phyloP scores from a whole-genome alignment of 2,329 filamentous ascomycete genomes.

The Penicillium thymicola region DNA sequence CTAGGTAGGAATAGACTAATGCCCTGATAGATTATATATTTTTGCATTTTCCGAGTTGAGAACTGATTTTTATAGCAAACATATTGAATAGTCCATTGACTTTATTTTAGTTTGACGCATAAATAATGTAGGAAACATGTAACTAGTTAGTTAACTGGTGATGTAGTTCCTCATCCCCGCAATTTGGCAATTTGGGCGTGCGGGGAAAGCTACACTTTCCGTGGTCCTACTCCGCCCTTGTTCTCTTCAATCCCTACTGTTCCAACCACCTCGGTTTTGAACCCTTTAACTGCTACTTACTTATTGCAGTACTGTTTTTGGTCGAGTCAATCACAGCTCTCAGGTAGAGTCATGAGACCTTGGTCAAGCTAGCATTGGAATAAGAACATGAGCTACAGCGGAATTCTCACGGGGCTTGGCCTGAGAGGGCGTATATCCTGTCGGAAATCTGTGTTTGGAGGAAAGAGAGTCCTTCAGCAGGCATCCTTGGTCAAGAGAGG shows the following conservation, averaged over 20 bases:
- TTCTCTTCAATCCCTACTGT: background rate
- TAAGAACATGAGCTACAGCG: conserved; percentile 15
- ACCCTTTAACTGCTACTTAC: too few relatives aligned
- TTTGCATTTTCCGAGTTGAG: background rate
- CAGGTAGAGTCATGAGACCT: conserved; percentile 9
- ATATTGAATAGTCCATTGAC: background rate
- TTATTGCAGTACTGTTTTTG: background rate
- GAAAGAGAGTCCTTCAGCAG: background rate
- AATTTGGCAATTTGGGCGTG: conserved; percentile 1
- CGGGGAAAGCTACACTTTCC: conserved; percentile 8
- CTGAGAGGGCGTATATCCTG: background rate
- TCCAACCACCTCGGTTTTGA: background rate
- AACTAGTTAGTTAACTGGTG: too few relatives aligned
- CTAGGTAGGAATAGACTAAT: background rate
- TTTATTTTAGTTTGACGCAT: background rate
- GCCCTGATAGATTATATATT: background rate
- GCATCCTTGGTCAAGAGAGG: conserved; percentile 8
- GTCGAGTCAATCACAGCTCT: background rate
- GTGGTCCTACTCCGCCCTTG: background rate
- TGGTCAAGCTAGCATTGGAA: conserved; percentile 1
- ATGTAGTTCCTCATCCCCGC: conserved; percentile 6
- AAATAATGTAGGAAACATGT: background rate
- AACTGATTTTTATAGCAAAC: background rate
- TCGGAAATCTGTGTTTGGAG: background rate
- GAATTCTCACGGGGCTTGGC: conserved; percentile 5